phyloP scores from a whole-genome alignment of 176 grass and related monocot species.

The Lolium multiflorum region DNA sequence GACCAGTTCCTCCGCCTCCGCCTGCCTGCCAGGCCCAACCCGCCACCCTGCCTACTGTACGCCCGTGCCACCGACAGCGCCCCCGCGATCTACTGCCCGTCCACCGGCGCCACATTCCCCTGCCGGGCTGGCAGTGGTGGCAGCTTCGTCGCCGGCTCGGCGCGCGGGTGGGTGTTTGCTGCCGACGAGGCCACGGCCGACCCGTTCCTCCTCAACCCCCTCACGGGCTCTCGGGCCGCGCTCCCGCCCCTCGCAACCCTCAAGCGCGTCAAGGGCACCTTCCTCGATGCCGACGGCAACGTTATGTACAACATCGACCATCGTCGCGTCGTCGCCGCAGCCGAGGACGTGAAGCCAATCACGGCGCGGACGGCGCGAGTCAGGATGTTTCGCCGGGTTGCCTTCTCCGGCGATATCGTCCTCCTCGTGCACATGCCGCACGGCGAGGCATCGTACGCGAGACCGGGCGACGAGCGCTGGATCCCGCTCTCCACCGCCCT shows the following conservation, averaged over 20 bases:
- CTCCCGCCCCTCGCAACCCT: slow-evolving; percentile 23
- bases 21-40: not conserved
- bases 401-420: not conserved
- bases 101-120: not conserved
- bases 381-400: not conserved
- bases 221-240: not conserved
- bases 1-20: slow-evolving; percentile 6
- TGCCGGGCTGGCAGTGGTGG: not conserved
- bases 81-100: slow-evolving; percentile 25
- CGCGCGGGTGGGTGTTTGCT: slow-evolving; percentile 42
- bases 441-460: not conserved
- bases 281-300: not conserved
- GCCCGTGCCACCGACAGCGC: not conserved
- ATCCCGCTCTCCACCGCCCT: not conserved
- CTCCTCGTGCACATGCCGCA: slow-evolving; percentile 22
- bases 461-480: slow-evolving; percentile 20
- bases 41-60: slow-evolving; percentile 11
- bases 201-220: slow-evolving; percentile 39
- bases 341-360: not conserved
- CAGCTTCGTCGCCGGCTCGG: not conserved
- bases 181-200: not conserved
- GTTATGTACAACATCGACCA: slow-evolving; percentile 1
- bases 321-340: not conserved
- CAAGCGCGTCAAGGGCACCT: slow-evolving; percentile 11
- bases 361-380: not conserved